Evolutionary conservation across 2,329 filamentous ascomycete species (phyloP), one percentile per base, ranked within the genome.

Genomic region (Mycogone perniciosa): DNA sequence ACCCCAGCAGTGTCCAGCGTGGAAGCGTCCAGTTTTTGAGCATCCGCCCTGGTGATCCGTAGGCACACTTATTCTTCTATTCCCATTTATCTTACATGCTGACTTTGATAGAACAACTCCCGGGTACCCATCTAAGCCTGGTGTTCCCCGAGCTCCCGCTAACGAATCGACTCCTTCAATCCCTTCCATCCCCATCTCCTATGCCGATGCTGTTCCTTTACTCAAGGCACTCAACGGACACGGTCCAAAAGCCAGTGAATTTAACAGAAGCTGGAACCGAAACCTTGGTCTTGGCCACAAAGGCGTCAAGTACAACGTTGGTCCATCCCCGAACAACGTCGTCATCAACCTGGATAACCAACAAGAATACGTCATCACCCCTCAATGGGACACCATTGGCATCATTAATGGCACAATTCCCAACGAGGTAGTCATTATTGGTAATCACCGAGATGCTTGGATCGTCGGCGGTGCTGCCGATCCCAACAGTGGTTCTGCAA

Each of bases 391-490:
- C 63, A 88, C 93, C 2, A 92, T 97, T 57, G 92, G 92, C 41
- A 76, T 93, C 42, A 88, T 99, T 65, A 96, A 96, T 60, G 93
- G 92, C 7, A 87, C 86, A 0, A 82, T 93, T 34, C 75, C 83
- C 0, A 84, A 96, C 60, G 90, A 96, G 62, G 89, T 96, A 1
- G 76, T 99, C 42, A 78, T 99, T 4, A 72, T 97, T 31, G 90
- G 91, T n/a, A 96, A 95, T 62, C 91, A 96, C 63, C 82, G 90
- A 33, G 90, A 96, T 68, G 88, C 91, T 0, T 95, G 89, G 89
- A 85, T 92, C 60, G 84, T 85, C 20, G 89, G 89, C n/a, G 88
- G 89, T 27, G 87, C 88, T 11, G 86, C 77, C 9, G 89, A 95
- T 59, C 89, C 89, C 1, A 92, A 92, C 72, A 88, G 85, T 55